Evolutionary conservation across 441 rosid species (phyloP).

Genomic region (Isatis lusitanica): DNA sequence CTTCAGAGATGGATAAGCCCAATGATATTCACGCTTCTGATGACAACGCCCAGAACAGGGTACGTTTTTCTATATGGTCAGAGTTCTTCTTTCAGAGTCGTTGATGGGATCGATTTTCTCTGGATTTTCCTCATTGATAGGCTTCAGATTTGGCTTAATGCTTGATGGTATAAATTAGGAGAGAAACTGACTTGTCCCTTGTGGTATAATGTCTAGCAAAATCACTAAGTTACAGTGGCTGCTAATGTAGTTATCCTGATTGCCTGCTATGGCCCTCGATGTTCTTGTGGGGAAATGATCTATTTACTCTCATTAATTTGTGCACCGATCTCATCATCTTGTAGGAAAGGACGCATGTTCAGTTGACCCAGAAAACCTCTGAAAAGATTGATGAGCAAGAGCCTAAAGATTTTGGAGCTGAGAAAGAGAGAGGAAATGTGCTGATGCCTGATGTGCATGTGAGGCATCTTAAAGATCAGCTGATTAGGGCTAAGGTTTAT

Average conservation of each 20-base stretch:
- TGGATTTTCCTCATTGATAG: not conserved
- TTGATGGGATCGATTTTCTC: not conserved
- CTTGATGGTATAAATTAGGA: not conserved
- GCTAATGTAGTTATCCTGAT: not conserved
- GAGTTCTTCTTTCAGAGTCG: no score
- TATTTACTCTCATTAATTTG: not conserved
- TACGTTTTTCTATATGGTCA: slow-evolving; percentile 28
- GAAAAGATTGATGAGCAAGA: slow-evolving; percentile 34
- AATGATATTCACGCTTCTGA: slow-evolving; percentile 10
- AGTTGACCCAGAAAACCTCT: slow-evolving; percentile 35
- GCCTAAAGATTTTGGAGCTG: slow-evolving; percentile 30
- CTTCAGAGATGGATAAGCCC: slow-evolving; percentile 17
- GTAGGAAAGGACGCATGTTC: slow-evolving; percentile 35
- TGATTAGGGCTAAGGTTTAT: slow-evolving; percentile 79
- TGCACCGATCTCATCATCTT: not conserved
- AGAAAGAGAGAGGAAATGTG: slow-evolving; percentile 39
- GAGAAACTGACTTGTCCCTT: not conserved
- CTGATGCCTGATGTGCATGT: slow-evolving; percentile 56
- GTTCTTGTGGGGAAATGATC: not conserved
- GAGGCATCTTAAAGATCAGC: slow-evolving; percentile 78
- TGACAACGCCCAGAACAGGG: slow-evolving; percentile 38
- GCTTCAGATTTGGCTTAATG: not conserved
- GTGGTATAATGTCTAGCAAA: not conserved
- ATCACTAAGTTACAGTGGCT: not conserved
- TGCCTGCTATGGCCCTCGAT: not conserved